Evolutionary conservation across 306 rosid species (phyloP), one percentile per base, ranked within the genome.

Genomic region (Lathyrus sativus): DNA sequence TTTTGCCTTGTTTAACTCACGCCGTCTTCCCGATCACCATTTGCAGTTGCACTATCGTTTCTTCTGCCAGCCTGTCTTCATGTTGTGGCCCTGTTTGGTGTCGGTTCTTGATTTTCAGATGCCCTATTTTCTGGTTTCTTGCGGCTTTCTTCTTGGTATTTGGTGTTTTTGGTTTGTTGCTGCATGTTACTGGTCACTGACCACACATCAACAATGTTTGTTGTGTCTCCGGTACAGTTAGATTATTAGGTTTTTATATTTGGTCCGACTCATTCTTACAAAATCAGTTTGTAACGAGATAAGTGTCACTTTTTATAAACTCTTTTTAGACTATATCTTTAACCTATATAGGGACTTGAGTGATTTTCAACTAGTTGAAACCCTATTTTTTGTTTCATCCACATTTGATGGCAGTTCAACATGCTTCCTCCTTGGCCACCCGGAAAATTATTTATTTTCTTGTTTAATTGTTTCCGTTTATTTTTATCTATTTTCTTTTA

Each of bases 21-120:
- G 31, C 58, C 12, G 31, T n/a, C 31, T 51, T 51, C 58, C 31
- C 13, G n/a, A n/a, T 51, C 58, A 18, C 58, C 58, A 51, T 51
- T 29, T 9, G 17, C 58, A 51, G 19, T 29, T 9, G 17, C 0
- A 2, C 58, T 6, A 1, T 22, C 3, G 4, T 53, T 53, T 22
- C 29, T 19, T 22, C 3, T 13, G 9, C n/a, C 7, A 1, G 33
- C 56, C 56, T 17, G 51, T 15, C 56, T 50, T 17, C 22, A 7
- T 50, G 56, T 17, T 3, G 12, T 9, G 56, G 22, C 56, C 56
- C 56, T 50, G 26, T 50, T 9, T 50, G 13, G 12, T 50, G 56
- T 50, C 10, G 4, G 28, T 28, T 17, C 56, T 50, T 18, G 56
- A 17, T 11, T 50, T 49, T 50, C 12, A 50, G 56, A 11, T 18